Evolutionary conservation across 495 filamentous ascomycete genomes (phyloP).

Genomic region (Podospora conica): DNA sequence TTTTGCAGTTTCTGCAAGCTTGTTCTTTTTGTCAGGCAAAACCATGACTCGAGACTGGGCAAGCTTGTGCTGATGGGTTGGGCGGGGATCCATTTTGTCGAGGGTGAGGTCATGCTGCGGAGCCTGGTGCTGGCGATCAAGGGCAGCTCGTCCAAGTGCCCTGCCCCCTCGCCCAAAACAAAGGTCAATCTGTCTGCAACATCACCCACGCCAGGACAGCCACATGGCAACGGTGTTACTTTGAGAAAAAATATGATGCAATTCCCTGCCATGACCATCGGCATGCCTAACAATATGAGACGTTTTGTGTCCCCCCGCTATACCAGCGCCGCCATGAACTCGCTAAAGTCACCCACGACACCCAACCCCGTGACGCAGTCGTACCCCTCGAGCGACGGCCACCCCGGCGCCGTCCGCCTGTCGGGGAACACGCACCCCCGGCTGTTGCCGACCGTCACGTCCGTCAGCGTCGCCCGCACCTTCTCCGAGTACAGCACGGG

Average conservation of each 20-base stretch:
- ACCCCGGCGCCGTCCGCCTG: slow-evolving; percentile 18
- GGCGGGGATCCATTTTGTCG: no score
- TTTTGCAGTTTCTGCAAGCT: not conserved
- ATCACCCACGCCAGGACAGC: no score
- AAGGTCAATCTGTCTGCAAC: no score
- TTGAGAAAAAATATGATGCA: not conserved
- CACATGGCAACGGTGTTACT: no score
- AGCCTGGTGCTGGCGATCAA: no score
- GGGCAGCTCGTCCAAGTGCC: no score
- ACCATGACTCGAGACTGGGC: no score
- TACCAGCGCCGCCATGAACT: slow-evolving; percentile 19
- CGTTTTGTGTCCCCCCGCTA: not conserved
- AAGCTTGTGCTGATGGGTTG: no score
- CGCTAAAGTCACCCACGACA: slow-evolving; percentile 30
- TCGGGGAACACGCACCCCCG: slow-evolving; percentile 30
- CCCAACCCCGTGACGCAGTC: slow-evolving; percentile 38
- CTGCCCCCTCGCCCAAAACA: no score
- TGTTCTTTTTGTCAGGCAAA: no score
- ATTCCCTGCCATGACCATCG: not conserved
- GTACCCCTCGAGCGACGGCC: slow-evolving; percentile 31
- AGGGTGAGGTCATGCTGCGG: no score
- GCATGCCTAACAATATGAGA: not conserved
- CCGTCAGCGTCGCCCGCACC: slow-evolving; percentile 25
- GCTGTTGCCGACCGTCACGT: slow-evolving; percentile 31
- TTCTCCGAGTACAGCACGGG: slow-evolving; percentile 28